phyloP scores from a whole-genome alignment of 1,139 yeast species.

The Wickerhamiella pararugosa region DNA sequence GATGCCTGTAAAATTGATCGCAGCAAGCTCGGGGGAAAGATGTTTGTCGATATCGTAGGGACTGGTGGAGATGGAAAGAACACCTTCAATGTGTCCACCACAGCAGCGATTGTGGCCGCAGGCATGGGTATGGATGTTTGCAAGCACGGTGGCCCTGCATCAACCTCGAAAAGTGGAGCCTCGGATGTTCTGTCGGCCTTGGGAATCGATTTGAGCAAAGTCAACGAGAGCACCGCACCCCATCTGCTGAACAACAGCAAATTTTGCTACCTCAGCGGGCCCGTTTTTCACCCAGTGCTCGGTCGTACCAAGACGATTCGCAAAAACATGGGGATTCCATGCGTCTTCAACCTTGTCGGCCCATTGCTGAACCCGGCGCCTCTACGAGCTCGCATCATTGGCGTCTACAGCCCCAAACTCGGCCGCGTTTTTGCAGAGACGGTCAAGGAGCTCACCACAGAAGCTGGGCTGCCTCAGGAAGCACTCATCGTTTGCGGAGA shows the following conservation, averaged over 20 bases:
- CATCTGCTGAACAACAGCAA: slow-evolving; percentile 37
- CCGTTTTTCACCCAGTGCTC: slow-evolving; percentile 92
- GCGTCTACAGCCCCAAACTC: slow-evolving; percentile 66
- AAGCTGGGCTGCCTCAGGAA: slow-evolving; percentile 32
- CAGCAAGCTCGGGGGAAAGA: slow-evolving; percentile 27
- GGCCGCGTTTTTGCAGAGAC: slow-evolving; percentile 81
- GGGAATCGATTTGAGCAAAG: slow-evolving; percentile 63
- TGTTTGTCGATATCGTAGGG: slow-evolving; percentile 82
- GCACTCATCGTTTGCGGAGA: slow-evolving; percentile 89
- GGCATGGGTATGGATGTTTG: slow-evolving; percentile 77
- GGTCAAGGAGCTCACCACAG: slow-evolving; percentile 41
- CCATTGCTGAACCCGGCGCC: slow-evolving; percentile 89
- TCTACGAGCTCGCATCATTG: slow-evolving; percentile 64
- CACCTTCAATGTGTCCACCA: slow-evolving; percentile 90
- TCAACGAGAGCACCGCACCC: slow-evolving; percentile 52
- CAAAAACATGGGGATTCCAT: slow-evolving; percentile 67
- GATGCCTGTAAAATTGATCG: slow-evolving; percentile 21
- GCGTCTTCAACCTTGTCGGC: slow-evolving; percentile 85
- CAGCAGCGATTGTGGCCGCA: slow-evolving; percentile 85
- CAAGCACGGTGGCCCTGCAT: slow-evolving; percentile 94
- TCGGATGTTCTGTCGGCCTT: slow-evolving; percentile 69
- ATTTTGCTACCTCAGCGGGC: slow-evolving; percentile 78
- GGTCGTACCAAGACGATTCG: slow-evolving; percentile 67
- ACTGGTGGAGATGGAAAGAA: slow-evolving; percentile 98
- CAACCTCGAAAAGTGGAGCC: slow-evolving; percentile 84